phyloP scores from a whole-genome alignment of 192 early-diverging fungal genomes.

The Dissophora globulifera region DNA sequence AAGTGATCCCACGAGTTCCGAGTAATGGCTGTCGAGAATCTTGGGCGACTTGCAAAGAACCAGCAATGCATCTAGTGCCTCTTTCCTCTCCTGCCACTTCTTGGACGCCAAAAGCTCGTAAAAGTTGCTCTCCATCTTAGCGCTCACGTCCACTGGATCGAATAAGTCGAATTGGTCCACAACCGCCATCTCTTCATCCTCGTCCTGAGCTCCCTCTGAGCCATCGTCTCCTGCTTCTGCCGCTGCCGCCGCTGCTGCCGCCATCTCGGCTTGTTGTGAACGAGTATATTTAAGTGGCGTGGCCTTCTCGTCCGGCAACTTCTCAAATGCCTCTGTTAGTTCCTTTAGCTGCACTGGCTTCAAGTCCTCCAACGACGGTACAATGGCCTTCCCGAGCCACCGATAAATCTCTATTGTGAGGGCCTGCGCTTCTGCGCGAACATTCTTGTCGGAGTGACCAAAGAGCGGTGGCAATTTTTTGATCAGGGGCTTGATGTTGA shows the following conservation, averaged over 20 bases:
- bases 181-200: constrained; percentile 64
- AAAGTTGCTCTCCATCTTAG: constrained; percentile 87
- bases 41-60: constrained; percentile 77
- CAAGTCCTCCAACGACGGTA: constrained; percentile 81
- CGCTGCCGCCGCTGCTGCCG: constrained; percentile 54
- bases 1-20: constrained; percentile 84
- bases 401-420: constrained; percentile 84
- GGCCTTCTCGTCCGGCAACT: constrained; percentile 68
- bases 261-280: constrained; percentile 77
- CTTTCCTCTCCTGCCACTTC: constrained; percentile 98
- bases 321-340: constrained; percentile 84
- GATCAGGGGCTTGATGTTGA: constrained; percentile 85
- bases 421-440: constrained; percentile 84
- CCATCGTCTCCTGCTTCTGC: constrained; percentile 44
- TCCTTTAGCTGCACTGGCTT: constrained; percentile 97
- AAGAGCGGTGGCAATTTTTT: constrained; percentile 91
- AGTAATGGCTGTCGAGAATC: constrained; percentile 79
- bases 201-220: constrained; percentile 57
- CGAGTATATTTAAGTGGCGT: constrained; percentile 78
- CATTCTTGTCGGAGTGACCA: constrained; percentile 92
- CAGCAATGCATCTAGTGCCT: constrained; percentile 82
- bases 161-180: constrained; percentile 85
- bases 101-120: constrained; percentile 80
- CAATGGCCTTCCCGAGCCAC: constrained; percentile 90
- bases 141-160: constrained; percentile 91